These are phyloP conservation scores for Adenanthera pavonina DNA, from an alignment of 306 rosid species.

Conservation along the genomic window DNA sequence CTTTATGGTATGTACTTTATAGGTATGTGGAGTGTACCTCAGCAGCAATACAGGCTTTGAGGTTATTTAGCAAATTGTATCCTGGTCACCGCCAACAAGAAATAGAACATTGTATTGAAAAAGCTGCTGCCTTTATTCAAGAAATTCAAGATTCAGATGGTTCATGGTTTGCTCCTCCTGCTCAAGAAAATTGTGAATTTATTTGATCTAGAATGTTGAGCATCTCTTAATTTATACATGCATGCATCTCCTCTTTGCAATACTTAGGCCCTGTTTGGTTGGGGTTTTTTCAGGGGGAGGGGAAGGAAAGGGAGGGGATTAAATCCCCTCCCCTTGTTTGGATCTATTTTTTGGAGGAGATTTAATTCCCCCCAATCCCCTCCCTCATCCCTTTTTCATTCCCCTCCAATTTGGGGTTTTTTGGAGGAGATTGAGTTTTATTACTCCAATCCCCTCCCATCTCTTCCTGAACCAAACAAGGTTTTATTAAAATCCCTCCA, in stretches of 20 bases:
- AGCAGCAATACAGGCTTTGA: slow-evolving; percentile 84
- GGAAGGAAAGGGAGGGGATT: no score
- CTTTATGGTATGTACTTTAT: slow-evolving; percentile 34
- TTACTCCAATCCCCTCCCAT: no score
- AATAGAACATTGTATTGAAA: slow-evolving; percentile 62
- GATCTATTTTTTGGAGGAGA: no score
- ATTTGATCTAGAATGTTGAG: slow-evolving; percentile 24
- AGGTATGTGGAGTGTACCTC: slow-evolving; percentile 94
- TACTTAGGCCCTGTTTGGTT: no score
- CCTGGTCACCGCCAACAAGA: slow-evolving; percentile 75
- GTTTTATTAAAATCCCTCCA: no score
- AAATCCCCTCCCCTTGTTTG: no score
- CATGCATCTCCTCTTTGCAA: slow-evolving; percentile 30
- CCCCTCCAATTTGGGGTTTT: no score
- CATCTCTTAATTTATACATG: slow-evolving; percentile 20
- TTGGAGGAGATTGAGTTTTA: no score
- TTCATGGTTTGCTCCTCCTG: slow-evolving; percentile 71
- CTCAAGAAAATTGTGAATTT: slow-evolving; percentile 7
- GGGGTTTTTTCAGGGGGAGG: no score
- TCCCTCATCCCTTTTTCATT: no score
- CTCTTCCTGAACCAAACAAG: no score
- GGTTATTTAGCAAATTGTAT: slow-evolving; percentile 59
- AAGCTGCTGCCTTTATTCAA: slow-evolving; percentile 62
- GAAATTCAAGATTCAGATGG: slow-evolving; percentile 75
- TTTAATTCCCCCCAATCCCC: no score